Evolutionary conservation across 1,139 yeast genomes (phyloP).

Genomic region (Kazachstania sp.): DNA sequence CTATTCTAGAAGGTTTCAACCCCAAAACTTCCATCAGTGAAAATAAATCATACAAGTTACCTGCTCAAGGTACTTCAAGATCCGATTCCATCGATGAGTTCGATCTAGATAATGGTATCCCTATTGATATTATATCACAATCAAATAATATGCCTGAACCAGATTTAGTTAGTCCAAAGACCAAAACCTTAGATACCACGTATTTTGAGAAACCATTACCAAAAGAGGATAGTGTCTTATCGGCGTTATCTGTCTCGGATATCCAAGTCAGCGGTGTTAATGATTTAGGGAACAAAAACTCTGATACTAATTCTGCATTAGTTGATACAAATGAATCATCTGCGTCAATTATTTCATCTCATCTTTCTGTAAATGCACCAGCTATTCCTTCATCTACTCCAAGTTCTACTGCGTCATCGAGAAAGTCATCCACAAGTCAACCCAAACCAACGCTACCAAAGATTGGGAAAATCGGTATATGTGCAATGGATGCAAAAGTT

Average conservation of each 20-base stretch:
- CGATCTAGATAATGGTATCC: conserved; percentile 14
- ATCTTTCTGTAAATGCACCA: not conserved
- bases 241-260: not conserved
- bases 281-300: not conserved
- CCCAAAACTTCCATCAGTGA: conserved; percentile 67
- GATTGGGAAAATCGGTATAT: conserved; percentile 92
- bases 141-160: not conserved
- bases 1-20: conserved; percentile 60
- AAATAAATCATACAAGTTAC: conserved; percentile 33
- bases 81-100: conserved; percentile 19
- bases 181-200: not conserved
- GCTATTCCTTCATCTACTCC: conserved; percentile 9
- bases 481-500: conserved; percentile 98
- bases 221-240: not conserved
- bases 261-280: not conserved
- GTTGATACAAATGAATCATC: conserved; percentile 1
- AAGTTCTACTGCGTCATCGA: conserved; percentile 25
- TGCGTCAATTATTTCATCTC: conserved; percentile 6
- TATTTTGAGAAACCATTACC: not conserved
- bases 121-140: not conserved
- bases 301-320: not conserved
- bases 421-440: conserved; percentile 27
- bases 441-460: conserved; percentile 49
- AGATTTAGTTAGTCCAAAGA: not conserved
- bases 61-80: conserved; percentile 29